A percentile compares a stretch with the other conserved stretches of the same genome.
Evolutionary conservation across 2,329 filamentous ascomycete species (phyloP).

Genomic region (Metarhizium guizhouense): DNA sequence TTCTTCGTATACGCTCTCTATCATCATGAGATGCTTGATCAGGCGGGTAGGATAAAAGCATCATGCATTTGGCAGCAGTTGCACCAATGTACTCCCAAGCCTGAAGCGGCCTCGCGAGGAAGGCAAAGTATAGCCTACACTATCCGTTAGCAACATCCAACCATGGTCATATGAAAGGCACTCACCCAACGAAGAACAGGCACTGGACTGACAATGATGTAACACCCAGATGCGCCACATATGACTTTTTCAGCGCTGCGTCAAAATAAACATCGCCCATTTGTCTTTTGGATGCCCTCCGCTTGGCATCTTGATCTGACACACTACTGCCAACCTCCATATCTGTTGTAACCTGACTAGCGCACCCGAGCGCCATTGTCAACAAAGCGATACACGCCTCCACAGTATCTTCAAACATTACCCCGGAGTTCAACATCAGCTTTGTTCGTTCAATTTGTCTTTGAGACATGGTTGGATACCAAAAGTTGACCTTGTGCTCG

Average conservation of each 20-base stretch:
- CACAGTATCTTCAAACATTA: conserved; percentile 26
- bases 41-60: conserved; percentile 35
- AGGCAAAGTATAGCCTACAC: conserved; percentile 38
- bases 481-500: conserved; percentile 39
- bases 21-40: conserved; percentile 27
- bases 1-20: conserved; percentile 37
- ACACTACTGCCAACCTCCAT: conserved; percentile 10
- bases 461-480: conserved; percentile 41
- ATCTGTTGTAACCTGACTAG: conserved; percentile 28
- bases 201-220: conserved; percentile 38
- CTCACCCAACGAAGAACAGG: conserved; percentile 40
- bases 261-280: conserved; percentile 37
- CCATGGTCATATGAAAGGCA: background rate
- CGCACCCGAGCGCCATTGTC: conserved; percentile 39
- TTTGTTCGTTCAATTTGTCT: conserved; percentile 25
- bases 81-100: conserved; percentile 43
- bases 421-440: conserved; percentile 21
- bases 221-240: conserved; percentile 36
- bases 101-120: conserved; percentile 38
- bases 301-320: conserved; percentile 18
- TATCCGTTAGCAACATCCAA: background rate
- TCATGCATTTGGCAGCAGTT: conserved; percentile 38
- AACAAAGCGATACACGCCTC: conserved; percentile 34
- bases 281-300: conserved; percentile 20
- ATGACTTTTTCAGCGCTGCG: conserved; percentile 34